These are phyloP conservation scores for Solanum hybrid DNA, from an alignment of 305 asterid species.

Conservation along the genomic window DNA sequence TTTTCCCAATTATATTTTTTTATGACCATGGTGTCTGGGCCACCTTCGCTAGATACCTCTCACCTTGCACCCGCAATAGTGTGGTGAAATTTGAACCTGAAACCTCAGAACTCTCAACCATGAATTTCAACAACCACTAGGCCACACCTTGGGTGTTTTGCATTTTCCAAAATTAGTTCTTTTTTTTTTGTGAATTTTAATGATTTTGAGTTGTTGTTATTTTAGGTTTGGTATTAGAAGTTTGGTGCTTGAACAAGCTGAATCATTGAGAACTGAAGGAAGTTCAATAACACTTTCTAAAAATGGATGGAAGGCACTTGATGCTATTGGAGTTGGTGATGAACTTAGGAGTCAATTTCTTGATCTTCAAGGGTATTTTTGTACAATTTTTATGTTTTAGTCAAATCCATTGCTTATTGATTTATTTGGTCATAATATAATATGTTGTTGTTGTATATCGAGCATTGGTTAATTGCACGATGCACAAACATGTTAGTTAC, in stretches of 20 bases:
- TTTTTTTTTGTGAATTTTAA: neutral
- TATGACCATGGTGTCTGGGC: neutral
- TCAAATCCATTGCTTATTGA: neutral
- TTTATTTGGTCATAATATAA: neutral
- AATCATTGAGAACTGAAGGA: conserved; percentile 68
- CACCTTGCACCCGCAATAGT: neutral
- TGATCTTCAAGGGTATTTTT: conserved; percentile 61
- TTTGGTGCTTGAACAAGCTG: conserved; percentile 70
- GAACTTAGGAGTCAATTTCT: conserved; percentile 59
- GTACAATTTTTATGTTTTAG: neutral
- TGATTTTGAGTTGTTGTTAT: neutral
- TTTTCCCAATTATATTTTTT: neutral
- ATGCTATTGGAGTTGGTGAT: conserved; percentile 71
- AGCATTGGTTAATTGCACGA: neutral
- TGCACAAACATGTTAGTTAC: neutral
- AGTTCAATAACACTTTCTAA: conserved; percentile 70
- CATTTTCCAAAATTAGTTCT: neutral
- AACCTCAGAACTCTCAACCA: fast-evolving
- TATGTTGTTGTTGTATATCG: neutral
- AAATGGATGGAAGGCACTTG: conserved; percentile 87
- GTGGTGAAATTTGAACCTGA: neutral
- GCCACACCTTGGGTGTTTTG: no score
- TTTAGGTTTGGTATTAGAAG: conserved; percentile 43
- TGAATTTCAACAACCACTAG: neutral
- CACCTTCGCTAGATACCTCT: neutral